Evolutionary conservation across 495 filamentous ascomycete genomes (phyloP), one percentile per base, ranked within the genome.

Genomic region (Podospora pseudocomata): DNA sequence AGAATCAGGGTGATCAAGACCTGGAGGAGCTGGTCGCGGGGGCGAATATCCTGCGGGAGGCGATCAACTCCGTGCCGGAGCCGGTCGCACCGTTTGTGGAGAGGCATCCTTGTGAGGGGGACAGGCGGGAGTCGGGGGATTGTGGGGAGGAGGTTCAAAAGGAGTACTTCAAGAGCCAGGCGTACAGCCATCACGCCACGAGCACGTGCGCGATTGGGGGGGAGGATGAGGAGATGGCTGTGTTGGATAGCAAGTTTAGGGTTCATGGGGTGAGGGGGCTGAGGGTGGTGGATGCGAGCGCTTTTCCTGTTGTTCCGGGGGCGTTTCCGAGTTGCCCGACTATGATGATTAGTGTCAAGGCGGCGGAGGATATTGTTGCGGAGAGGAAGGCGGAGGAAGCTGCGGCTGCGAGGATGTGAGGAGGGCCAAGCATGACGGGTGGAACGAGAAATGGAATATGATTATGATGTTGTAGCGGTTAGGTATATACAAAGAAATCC

Each of bases 281-380:
- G 65, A 68, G 85, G 4, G 84, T 87, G 0, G 86, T 89, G 26
- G 87, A 89, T 71, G 86, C 84, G 5, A 82, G 79, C 61, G 72
- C 80, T 2, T 86, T 86, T 67, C 83, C 86, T 0, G 73, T 75
- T 16, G 82, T 85, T n/a, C 84, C 83, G 0, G 88, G 88, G 0
- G 83, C 82, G n/a, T 90, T 87, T 57, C 84, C 86, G n/a, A 80
- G 80, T 26, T 74, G 85, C 55, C 82, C 88, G 4, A 87, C 86
- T 2, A 89, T 89, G 72, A 88, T 89, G 82, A 71, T 90, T 27
- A 83, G 82, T 59, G 85, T 87, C 72, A 90, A 90, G 81, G 88
- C 88, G 2, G 82, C 86, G 0, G 87, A 86, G 61, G 86, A 87
- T 26, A 88, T 90, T 55, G 68, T 87, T 53, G 78, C 74, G 4